Base-by-base conservation (phyloP, 2,329 filamentous ascomycete genomes). In the Coleophoma cylindrospora region DNA sequence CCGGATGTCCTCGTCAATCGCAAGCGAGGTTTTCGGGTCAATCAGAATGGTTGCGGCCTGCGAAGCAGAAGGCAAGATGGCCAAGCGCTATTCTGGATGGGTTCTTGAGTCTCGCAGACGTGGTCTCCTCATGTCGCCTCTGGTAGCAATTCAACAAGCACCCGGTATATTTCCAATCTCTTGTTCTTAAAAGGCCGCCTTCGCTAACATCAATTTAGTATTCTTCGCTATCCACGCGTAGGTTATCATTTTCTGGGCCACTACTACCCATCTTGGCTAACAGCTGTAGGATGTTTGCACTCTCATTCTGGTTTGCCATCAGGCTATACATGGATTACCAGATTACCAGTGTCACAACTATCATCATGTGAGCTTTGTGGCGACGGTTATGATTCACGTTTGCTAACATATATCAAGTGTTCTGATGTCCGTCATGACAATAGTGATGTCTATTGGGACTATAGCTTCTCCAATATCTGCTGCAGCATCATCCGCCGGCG, bases 241-340 rank as follows among this genome's bases (percentile, higher is more conserved):
- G 34, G n/a, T 32, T 34, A 36, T 10, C 27, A 6, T 27, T 27
- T 27, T 27, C 9, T 27, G 27, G 9, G 27, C 4, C 27, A 27
- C 27, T 27, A 19, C 2, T 19, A 19, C 19, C 27, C 9, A 27
- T 27, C 27, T 7, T 10, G 27, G 27, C 27, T 27, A 27, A 27
- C 27, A 8, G 3, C 27, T 27, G 19, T 43, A 74, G 67, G 2
- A 69, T 74, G 0, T 83, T 82, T 50, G 75, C 72, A 1, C 68
- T 84, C 21, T 70, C 76, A 5, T 85, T 85, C 54, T 84, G 80
- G 80, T 84, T 76, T 54, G 81, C 81, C 3, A 73, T 74, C 37
- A 76, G 73, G 55, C 70, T 74, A 1, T 74, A 66, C 43, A 53
- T 70, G 5, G 70, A 77, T 2, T 72, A 72, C 2, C 66, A 69